Evolutionary conservation across 805 yeast species (phyloP).

Genomic region (Ogataea saltuana): DNA sequence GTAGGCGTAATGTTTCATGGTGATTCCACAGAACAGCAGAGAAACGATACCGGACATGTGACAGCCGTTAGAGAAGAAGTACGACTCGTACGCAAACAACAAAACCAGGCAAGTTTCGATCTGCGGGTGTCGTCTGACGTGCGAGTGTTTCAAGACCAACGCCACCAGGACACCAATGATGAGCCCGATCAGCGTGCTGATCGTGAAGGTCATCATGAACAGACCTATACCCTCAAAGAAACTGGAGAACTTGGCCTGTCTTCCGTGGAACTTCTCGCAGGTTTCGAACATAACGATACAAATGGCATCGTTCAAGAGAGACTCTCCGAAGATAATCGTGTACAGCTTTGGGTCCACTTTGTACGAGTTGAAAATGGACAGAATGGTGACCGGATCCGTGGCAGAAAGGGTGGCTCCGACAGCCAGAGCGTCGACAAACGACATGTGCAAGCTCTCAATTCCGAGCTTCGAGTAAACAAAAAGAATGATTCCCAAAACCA

Average conservation of each 20-base stretch:
- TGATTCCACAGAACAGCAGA: slow-evolving; percentile 91
- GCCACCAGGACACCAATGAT: slow-evolving; percentile 89
- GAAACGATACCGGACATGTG: slow-evolving; percentile 99
- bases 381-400: slow-evolving; percentile 96
- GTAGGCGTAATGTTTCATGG: slow-evolving; percentile 94
- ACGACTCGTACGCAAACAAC: slow-evolving; percentile 90
- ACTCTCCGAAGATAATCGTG: slow-evolving; percentile 96
- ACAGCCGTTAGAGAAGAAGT: slow-evolving; percentile 97
- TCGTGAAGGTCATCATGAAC: slow-evolving; percentile 89
- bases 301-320: slow-evolving; percentile 93
- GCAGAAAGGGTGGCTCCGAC: slow-evolving; percentile 98
- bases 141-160: slow-evolving; percentile 84
- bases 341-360: slow-evolving; percentile 97
- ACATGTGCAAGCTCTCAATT: slow-evolving; percentile 80
- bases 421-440: slow-evolving; percentile 95
- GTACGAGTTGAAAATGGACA: slow-evolving; percentile 94
- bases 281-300: slow-evolving; percentile 99
- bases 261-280: slow-evolving; percentile 93
- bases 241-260: slow-evolving; percentile 70
- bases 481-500: slow-evolving; percentile 84
- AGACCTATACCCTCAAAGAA: slow-evolving; percentile 92
- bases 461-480: slow-evolving; percentile 92
- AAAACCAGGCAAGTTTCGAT: slow-evolving; percentile 93
- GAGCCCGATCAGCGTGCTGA: slow-evolving; percentile 87
- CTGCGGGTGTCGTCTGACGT: slow-evolving; percentile 92